These are phyloP conservation scores for Cucurbita ficifolia DNA, from an alignment of 306 rosid genomes.

Conservation along the genomic window DNA sequence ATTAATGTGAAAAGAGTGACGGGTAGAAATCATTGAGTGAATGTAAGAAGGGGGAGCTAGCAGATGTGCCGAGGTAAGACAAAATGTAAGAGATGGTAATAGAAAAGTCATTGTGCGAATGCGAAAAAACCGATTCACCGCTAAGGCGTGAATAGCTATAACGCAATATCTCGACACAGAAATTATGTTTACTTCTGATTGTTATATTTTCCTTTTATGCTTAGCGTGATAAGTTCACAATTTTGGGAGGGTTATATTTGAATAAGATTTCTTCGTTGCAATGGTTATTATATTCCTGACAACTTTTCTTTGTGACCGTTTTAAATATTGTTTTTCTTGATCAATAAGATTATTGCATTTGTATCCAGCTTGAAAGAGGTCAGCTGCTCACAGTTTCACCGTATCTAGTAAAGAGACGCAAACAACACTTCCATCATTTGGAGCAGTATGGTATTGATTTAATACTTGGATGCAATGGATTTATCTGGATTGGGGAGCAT, in stretches of 20 bases:
- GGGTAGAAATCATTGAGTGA: background rate
- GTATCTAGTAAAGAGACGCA: slow-evolving; percentile 74
- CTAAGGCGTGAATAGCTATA: background rate
- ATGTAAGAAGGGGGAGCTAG: background rate
- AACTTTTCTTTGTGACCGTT: background rate
- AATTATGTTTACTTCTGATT: background rate
- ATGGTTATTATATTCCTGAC: background rate
- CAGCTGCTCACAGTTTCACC: slow-evolving; percentile 62
- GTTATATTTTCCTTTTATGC: background rate
- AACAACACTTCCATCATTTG: slow-evolving; percentile 77
- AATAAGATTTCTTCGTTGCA: background rate
- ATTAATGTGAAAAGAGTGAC: background rate
- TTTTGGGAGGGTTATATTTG: background rate
- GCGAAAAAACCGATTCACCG: background rate
- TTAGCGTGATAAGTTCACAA: background rate
- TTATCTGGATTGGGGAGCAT: slow-evolving; percentile 84
- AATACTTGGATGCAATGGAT: slow-evolving; percentile 81
- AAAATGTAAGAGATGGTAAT: background rate
- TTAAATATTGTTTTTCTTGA: background rate
- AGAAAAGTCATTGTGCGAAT: background rate
- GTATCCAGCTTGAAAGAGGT: slow-evolving; percentile 65
- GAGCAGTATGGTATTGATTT: slow-evolving; percentile 61
- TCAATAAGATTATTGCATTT: background rate
- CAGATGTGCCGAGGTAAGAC: background rate
- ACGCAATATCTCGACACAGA: background rate